A percentile compares a stretch with the other conserved stretches of the same genome.
Conservation (phyloP, 139 green algal species). For the Micractinium sp. region DNA sequence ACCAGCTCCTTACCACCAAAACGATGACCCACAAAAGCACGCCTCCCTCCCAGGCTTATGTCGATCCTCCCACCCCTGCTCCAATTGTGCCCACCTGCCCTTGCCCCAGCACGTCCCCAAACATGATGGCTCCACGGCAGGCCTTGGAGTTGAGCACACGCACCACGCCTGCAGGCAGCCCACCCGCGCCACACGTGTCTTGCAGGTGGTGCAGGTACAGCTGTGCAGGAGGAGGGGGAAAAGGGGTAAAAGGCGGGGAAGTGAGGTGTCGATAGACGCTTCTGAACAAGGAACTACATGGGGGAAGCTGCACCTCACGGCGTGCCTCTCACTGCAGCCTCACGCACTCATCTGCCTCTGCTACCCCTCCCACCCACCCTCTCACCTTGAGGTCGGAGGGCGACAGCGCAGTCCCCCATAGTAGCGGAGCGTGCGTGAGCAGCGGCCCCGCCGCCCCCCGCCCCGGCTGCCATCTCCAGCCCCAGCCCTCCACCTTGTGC, state of each 20-base stretch:
- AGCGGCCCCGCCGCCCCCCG: not conserved
- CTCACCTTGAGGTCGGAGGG: conserved; percentile 56
- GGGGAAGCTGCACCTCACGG: not conserved
- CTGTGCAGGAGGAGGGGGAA: conserved; percentile 26
- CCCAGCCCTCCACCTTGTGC: conserved; percentile 33
- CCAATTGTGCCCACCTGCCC: conserved; percentile 33
- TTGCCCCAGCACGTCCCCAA: conserved; percentile 71
- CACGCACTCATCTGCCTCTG: not conserved
- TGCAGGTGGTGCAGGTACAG: conserved; percentile 72
- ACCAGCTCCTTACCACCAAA: no score
- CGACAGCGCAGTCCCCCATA: conserved; percentile 54
- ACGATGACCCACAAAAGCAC: not conserved
- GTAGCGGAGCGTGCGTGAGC: conserved; percentile 54
- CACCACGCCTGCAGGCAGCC: conserved; percentile 54
- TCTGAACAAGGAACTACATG: not conserved
- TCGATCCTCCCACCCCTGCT: not conserved
- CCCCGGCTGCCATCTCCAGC: conserved; percentile 47
- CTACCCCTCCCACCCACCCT: not conserved
- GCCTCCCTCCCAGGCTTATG: not conserved
- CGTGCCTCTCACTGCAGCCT: no score
- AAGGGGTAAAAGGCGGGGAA: no score
- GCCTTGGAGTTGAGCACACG: conserved; percentile 72
- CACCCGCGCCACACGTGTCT: conserved; percentile 37
- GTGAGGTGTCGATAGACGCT: not conserved
- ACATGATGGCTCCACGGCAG: conserved; percentile 88